Evolutionary conservation across 164 flowering plant species (phyloP).

Genomic region (Euptelea pleiosperma): DNA sequence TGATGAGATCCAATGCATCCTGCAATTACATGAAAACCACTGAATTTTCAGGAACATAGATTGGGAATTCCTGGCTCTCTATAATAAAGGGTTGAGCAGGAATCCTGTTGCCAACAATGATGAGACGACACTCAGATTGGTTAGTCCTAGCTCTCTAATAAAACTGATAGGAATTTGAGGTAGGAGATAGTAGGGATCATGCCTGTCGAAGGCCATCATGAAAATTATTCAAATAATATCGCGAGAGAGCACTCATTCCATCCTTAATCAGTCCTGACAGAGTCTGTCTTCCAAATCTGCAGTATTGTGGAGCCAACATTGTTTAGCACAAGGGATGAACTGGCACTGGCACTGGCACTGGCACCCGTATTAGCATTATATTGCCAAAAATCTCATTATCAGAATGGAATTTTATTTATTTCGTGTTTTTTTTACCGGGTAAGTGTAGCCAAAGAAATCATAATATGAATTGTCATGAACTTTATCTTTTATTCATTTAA

Average conservation of each 20-base stretch:
- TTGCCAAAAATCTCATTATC: too few relatives aligned
- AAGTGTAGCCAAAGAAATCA: too few relatives aligned
- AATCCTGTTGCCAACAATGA: too few relatives aligned
- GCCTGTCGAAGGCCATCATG: slow-evolving; percentile 92
- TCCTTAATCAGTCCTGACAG: slow-evolving; percentile 73
- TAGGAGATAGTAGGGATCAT: slow-evolving; percentile 19
- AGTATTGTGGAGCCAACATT: slow-evolving; percentile 9
- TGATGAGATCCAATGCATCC: slow-evolving; percentile 95
- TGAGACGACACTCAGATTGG: too few relatives aligned
- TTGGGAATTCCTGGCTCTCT: neutral
- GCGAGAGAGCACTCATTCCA: slow-evolving; percentile 87
- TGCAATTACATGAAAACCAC: slow-evolving; percentile 30
- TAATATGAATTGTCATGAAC: too few relatives aligned
- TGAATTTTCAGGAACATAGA: too few relatives aligned
- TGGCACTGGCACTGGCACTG: too few relatives aligned
- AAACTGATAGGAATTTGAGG: neutral
- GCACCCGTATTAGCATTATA: neutral
- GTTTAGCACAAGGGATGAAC: neutral
- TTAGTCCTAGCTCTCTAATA: neutral
- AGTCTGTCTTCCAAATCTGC: slow-evolving; percentile 92
- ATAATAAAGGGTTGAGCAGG: too few relatives aligned
- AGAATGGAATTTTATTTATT: too few relatives aligned
- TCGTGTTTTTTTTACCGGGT: too few relatives aligned
- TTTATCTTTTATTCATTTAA: too few relatives aligned
- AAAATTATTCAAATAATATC: slow-evolving; percentile 89